phyloP scores from a whole-genome alignment of 108 stramenopile species.

The Cyclotella cryptica region DNA sequence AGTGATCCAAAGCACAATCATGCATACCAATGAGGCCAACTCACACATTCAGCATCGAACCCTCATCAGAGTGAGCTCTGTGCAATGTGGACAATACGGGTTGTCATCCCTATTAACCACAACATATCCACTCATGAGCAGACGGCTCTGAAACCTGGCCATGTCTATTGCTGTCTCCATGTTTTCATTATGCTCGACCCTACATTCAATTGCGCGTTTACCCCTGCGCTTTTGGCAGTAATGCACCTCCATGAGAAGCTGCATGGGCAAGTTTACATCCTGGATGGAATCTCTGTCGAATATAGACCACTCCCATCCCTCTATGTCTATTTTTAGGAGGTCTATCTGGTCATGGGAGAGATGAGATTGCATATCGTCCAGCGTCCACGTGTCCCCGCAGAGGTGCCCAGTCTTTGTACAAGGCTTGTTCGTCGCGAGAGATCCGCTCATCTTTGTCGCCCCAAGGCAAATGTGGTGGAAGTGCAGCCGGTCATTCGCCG shows the following conservation, averaged over 20 bases:
- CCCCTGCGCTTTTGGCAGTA: slow-evolving; percentile 9
- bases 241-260: slow-evolving; percentile 42
- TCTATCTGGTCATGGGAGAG: slow-evolving; percentile 33
- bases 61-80: slow-evolving; percentile 36
- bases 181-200: not conserved
- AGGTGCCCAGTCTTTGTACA: not conserved
- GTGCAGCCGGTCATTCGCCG: slow-evolving; percentile 26
- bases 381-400: not conserved
- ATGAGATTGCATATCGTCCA: not conserved
- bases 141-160: slow-evolving; percentile 14
- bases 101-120: slow-evolving; percentile 36
- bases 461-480: slow-evolving; percentile 45
- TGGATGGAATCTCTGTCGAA: slow-evolving; percentile 17
- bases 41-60: slow-evolving; percentile 3
- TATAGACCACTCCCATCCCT: slow-evolving; percentile 51
- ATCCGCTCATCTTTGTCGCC: not conserved
- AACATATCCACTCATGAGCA: slow-evolving; percentile 36
- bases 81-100: slow-evolving; percentile 26
- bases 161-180: not conserved
- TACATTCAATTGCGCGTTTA: slow-evolving; percentile 11
- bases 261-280: slow-evolving; percentile 23
- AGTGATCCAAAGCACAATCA: too few species aligned
- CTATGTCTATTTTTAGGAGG: slow-evolving; percentile 56
- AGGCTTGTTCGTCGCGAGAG: too few species aligned
- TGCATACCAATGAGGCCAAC: too few species aligned